Base-by-base conservation (phyloP, 2,329 filamentous ascomycete species). In the Fusarium odoratissimum region DNA sequence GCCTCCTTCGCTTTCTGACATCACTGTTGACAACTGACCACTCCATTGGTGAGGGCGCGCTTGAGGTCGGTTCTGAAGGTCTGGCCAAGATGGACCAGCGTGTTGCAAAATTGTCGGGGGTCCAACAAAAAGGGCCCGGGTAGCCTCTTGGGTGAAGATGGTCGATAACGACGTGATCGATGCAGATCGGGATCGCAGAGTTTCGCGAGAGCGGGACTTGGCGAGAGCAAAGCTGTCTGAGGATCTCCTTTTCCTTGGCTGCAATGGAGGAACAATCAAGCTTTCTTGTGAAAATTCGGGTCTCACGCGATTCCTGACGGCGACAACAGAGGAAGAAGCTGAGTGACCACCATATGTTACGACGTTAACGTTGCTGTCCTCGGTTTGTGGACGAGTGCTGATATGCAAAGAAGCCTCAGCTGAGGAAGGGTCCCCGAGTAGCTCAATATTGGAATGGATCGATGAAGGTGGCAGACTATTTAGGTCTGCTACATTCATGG, bases 21-120 rank as follows among this genome's bases (percentile, higher is more conserved):
- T 83, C 68, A 91, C 89, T 48, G 89, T 90, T 42, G 90, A 91
- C 45, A 91, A 83, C 79, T 90, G 89, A 48, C 88, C 87, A 80
- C 89, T 90, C 89, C 89, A 91, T 85, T 88, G 88, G 76, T 90
- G 88, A 61, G 86, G 84, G 65, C 84, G 80, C 51, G 69, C 45
- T 49, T 72, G 67, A 21, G 77, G 59, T 33, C 67, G 59, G 19
- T 58, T 60, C 31, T 66, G 65, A 19, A 76, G 67, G 13, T 77
- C 66, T 33, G 74, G 69, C 70, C 76, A 77, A 40, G 67, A 66
- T 21, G 76, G 55, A 17, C 74, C 75, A 45, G 69, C 60, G 44
- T 80, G 76, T 31, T 79, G 65, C 25, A 79, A 64, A 49, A 79
- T 69, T 17, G 74, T 72, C 25, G 75, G 67, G n/a, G 76, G 74